phyloP scores from a whole-genome alignment of 1,284 basidiomycete genomes.

The Lignosus rhinocerotis region DNA sequence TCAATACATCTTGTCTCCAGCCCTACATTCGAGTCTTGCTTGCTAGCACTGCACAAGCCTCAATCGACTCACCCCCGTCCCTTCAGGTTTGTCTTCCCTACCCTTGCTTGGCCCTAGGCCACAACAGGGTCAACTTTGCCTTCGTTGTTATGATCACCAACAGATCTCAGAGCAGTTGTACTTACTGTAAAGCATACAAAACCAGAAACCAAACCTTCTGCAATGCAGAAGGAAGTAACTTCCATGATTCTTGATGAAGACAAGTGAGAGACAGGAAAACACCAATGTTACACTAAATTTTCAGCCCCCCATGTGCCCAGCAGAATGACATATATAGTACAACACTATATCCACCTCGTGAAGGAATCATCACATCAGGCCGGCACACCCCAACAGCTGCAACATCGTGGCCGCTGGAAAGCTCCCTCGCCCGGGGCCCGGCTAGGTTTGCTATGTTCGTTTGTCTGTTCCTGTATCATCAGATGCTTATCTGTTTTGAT shows the following conservation, averaged over 20 bases:
- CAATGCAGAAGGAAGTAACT: background rate
- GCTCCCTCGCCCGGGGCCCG: background rate
- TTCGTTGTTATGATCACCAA: slow-evolving; percentile 14
- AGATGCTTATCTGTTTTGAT: no score
- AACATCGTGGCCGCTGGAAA: background rate
- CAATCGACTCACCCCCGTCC: no score
- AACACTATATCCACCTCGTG: background rate
- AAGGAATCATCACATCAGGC: background rate
- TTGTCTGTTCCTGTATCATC: no score
- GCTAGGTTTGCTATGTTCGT: no score
- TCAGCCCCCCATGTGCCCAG: background rate
- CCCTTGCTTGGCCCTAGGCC: no score
- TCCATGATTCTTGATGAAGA: background rate
- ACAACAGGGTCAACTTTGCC: slow-evolving; percentile 5
- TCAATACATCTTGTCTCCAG: no score
- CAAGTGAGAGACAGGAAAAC: background rate
- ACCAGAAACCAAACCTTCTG: background rate
- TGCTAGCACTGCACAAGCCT: no score
- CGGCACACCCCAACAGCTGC: background rate
- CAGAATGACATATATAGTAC: background rate
- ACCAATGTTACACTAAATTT: background rate
- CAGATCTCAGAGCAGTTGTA: background rate
- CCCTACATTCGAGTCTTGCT: no score
- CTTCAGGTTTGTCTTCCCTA: no score
- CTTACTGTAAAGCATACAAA: background rate